Evolutionary conservation across 140 eudicot species (phyloP).

Genomic region (Senecio squalidus): DNA sequence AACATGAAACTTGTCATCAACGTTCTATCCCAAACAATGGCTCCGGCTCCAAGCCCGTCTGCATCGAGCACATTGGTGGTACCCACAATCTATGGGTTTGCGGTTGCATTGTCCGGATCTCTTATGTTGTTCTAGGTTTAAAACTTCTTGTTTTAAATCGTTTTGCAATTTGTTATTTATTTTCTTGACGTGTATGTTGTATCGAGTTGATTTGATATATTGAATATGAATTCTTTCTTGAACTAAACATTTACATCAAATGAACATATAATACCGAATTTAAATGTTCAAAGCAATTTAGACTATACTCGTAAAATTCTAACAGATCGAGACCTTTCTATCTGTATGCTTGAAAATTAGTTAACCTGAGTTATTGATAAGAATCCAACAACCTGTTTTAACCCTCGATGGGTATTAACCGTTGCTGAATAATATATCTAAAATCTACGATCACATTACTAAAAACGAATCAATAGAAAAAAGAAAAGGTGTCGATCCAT

Average conservation of each 20-base stretch:
- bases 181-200: neutral
- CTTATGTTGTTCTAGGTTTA: conserved; percentile 6
- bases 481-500: neutral
- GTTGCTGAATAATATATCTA: no score
- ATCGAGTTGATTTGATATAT: neutral
- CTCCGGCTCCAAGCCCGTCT: conserved; percentile 23
- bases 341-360: no score
- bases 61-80: conserved; percentile 6
- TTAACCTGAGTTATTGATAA: no score
- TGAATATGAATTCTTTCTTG: neutral
- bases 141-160: neutral
- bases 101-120: conserved; percentile 9
- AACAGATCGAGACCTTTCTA: no score
- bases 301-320: no score
- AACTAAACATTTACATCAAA: no score
- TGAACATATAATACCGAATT: no score
- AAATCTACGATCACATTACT: no score
- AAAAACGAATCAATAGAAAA: conserved; percentile 9
- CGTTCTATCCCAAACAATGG: conserved; percentile 17
- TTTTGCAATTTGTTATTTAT: neutral
- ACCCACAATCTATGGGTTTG: conserved; percentile 4
- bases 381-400: no score
- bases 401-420: no score
- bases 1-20: conserved; percentile 25
- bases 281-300: no score